Conservation (phyloP, 768 basidiomycete genomes). For the Pleurotus cornucopiae region DNA sequence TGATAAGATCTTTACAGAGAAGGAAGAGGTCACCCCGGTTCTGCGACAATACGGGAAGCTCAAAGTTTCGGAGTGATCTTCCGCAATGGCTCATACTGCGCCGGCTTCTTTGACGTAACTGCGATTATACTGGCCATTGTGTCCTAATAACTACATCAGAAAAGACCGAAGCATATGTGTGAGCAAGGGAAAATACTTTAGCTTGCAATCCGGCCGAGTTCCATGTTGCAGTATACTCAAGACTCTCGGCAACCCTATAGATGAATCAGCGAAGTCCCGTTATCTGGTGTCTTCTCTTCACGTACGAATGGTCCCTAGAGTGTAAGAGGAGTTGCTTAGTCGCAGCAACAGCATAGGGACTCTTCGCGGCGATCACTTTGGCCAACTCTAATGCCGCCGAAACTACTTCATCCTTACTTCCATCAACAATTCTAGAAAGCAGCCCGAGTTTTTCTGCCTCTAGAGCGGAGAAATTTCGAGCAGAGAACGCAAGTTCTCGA, state of each 20-base stretch:
- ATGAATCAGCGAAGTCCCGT: too few species aligned
- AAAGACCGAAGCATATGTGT: not conserved
- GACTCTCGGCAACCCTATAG: slow-evolving; percentile 34
- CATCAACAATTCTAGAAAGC: slow-evolving; percentile 66
- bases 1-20: too few species aligned
- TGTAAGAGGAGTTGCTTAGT: slow-evolving; percentile 80
- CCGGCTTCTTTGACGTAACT: slow-evolving; percentile 23
- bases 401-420: slow-evolving; percentile 63
- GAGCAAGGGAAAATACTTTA: slow-evolving; percentile 20
- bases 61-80: slow-evolving; percentile 13
- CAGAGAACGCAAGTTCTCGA: slow-evolving; percentile 75
- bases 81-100: slow-evolving; percentile 24
- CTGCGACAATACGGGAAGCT: not conserved
- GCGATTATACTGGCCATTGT: slow-evolving; percentile 31
- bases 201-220: slow-evolving; percentile 39
- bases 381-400: slow-evolving; percentile 65
- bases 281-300: not conserved
- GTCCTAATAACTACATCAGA: slow-evolving; percentile 25
- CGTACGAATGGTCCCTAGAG: slow-evolving; percentile 74
- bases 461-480: slow-evolving; percentile 58
- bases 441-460: slow-evolving; percentile 73
- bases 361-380: slow-evolving; percentile 62
- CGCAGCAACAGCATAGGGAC: slow-evolving; percentile 71
- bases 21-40: too few species aligned
- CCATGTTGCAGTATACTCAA: slow-evolving; percentile 42